Base-by-base conservation (phyloP, 306 rosid species). In the Ormosia emarginata region DNA sequence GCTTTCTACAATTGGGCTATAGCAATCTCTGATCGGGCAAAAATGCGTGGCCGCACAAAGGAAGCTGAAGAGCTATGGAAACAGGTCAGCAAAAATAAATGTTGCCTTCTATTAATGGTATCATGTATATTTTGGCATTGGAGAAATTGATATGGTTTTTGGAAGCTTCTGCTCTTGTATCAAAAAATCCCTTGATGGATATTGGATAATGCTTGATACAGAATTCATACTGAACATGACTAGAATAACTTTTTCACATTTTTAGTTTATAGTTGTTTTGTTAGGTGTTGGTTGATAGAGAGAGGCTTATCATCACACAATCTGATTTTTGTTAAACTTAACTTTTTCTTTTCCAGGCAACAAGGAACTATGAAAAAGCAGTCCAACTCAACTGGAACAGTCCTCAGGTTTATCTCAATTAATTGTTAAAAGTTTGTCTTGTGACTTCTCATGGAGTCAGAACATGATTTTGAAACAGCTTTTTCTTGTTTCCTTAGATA, bases 1-100 rank as follows among this genome's bases (percentile, higher is more conserved):
- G 99, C 99, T 74, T 96, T 93, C 83, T 96, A 96, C 86, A 96
- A 96, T 88, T 96, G 99, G 99, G 99, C 99, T 37, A 96, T 96
- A 83, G 99, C 99, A 57, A 96, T 96, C 77, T 96, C 99, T 83
- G 99, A 96, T 87, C 87, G 98, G 67, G 98, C 99, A 39, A 96
- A 96, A 91, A 96, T 96, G 97, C 98, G 99, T 64, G 99, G 99
- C 77, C 99, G 99, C 83, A 96, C 99, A 69, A 96, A 96, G 87
- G 99, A 96, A 86, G 99, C 99, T 36, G 99, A 96, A 93, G 99
- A 96, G 88, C 83, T 96, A 33, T 96, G 99, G 99, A 93, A 96
- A 86, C 94, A 93, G 99, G 99, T 96, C 67, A 82, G 47, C 49
- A 70, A 84, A 82, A 81, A n/a, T 47, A 37, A 50, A 43, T 61